Conservation (phyloP, 2,329 filamentous ascomycete species). For the Talaromyces sp. region DNA sequence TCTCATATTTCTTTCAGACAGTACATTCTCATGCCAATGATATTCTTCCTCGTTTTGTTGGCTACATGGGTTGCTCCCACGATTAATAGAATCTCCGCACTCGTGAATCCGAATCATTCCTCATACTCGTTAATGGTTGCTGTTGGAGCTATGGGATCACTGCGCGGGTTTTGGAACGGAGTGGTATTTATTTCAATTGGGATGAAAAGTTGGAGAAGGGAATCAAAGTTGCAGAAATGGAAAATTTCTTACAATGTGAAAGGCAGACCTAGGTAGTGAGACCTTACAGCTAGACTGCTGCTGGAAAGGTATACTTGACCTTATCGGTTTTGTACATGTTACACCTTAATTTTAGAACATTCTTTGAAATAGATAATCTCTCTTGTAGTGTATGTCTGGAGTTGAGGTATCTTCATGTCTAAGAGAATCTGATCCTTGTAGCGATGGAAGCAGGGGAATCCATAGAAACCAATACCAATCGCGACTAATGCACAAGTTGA, state of each 20-base stretch:
- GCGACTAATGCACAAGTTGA: too few species aligned
- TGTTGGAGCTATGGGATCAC: slow-evolving; percentile 34
- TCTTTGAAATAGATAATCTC: not conserved
- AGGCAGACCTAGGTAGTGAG: not conserved
- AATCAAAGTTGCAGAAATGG: not conserved
- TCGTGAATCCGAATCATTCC: slow-evolving; percentile 26
- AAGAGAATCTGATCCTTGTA: not conserved
- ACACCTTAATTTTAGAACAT: not conserved
- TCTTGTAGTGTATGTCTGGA: not conserved
- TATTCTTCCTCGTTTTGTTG: slow-evolving; percentile 37
- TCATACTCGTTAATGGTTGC: slow-evolving; percentile 32
- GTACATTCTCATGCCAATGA: slow-evolving; percentile 39
- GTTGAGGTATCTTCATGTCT: not conserved
- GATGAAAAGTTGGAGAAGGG: slow-evolving; percentile 30
- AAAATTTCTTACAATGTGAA: not conserved
- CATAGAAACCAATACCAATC: too few species aligned
- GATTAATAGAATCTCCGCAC: slow-evolving; percentile 35
- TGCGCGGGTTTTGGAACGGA: slow-evolving; percentile 40
- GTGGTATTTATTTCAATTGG: slow-evolving; percentile 38
- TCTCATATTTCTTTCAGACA: slow-evolving; percentile 36
- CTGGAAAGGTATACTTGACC: not conserved
- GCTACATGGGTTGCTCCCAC: slow-evolving; percentile 37
- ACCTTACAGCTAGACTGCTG: not conserved
- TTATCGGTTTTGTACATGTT: not conserved
- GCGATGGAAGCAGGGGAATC: not conserved